phyloP scores from a whole-genome alignment of 306 rosid genomes.

The Cicer arietinum region DNA sequence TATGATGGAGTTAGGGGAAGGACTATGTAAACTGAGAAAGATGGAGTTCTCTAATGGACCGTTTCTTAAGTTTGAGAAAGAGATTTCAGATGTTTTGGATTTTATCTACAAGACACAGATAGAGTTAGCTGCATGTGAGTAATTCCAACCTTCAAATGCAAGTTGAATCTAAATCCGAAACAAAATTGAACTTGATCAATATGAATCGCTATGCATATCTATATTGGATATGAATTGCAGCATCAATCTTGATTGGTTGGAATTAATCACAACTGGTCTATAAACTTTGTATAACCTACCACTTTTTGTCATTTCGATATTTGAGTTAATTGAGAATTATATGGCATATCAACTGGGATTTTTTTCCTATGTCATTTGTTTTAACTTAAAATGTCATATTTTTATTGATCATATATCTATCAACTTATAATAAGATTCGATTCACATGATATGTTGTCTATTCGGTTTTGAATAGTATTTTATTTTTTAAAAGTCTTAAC shows the following conservation, averaged over 20 bases:
- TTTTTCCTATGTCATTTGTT: not conserved
- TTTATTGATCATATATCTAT: no score
- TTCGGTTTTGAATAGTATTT: not conserved
- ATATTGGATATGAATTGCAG: not conserved
- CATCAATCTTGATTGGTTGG: not conserved
- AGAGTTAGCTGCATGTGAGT: constrained; percentile 94
- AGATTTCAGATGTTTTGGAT: constrained; percentile 74
- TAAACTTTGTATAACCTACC: no score
- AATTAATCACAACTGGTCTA: not conserved
- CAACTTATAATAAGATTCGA: no score
- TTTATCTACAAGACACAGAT: constrained; percentile 90
- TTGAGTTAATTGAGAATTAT: no score
- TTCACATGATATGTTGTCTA: no score
- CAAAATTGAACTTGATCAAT: not conserved
- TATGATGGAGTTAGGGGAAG: constrained; percentile 96
- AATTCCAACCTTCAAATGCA: constrained; percentile 16
- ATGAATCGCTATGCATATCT: not conserved
- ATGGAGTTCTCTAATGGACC: constrained; percentile 81
- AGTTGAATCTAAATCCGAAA: not conserved
- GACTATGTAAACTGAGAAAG: constrained; percentile 79
- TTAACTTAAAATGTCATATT: not conserved
- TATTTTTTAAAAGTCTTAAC: not conserved
- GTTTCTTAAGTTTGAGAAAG: constrained; percentile 73
- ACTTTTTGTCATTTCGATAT: no score
- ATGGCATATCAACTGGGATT: not conserved